Conservation (phyloP, 2,329 filamentous ascomycete genomes). For the Pseudocercospora pini-densiflorae region DNA sequence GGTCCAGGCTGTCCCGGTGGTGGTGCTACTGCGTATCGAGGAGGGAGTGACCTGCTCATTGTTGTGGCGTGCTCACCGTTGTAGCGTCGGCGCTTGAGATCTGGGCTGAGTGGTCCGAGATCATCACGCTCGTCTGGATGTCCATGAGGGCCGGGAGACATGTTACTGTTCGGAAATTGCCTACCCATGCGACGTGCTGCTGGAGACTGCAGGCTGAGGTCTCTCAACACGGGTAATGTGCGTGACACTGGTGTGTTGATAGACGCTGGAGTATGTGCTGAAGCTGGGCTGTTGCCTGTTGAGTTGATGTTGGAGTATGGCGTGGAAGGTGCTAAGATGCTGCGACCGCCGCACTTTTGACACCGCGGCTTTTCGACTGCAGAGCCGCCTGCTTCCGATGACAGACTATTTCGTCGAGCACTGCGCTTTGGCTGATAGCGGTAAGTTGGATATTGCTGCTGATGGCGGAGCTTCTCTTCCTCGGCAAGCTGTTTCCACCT, state of each 20-base stretch:
- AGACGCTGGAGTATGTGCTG: slow-evolving; percentile 37
- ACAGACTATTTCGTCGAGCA: slow-evolving; percentile 49
- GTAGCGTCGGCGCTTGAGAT: slow-evolving; percentile 67
- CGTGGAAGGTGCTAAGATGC: slow-evolving; percentile 65
- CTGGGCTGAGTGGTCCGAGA: slow-evolving; percentile 55
- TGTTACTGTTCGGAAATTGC: slow-evolving; percentile 35
- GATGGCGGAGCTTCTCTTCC: slow-evolving; percentile 89
- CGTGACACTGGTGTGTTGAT: slow-evolving; percentile 40
- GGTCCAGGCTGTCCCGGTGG: slow-evolving; percentile 20
- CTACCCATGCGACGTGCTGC: slow-evolving; percentile 32
- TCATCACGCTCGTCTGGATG: slow-evolving; percentile 44
- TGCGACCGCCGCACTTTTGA: slow-evolving; percentile 72
- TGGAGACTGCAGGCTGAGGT: slow-evolving; percentile 43
- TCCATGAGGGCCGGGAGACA: slow-evolving; percentile 37
- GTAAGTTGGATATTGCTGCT: slow-evolving; percentile 89
- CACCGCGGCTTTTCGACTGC: slow-evolving; percentile 58
- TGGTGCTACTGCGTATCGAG: slow-evolving; percentile 33
- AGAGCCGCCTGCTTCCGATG: slow-evolving; percentile 36
- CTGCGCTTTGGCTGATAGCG: slow-evolving; percentile 80
- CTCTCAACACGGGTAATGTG: slow-evolving; percentile 41
- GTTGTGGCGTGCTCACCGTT: slow-evolving; percentile 50
- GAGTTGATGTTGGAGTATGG: slow-evolving; percentile 47
- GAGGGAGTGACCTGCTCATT: slow-evolving; percentile 43
- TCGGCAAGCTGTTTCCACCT: slow-evolving; percentile 90
- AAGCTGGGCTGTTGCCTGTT: slow-evolving; percentile 33